phyloP scores from a whole-genome alignment of 352 stramenopile species.

The Globisporangium nunn region DNA sequence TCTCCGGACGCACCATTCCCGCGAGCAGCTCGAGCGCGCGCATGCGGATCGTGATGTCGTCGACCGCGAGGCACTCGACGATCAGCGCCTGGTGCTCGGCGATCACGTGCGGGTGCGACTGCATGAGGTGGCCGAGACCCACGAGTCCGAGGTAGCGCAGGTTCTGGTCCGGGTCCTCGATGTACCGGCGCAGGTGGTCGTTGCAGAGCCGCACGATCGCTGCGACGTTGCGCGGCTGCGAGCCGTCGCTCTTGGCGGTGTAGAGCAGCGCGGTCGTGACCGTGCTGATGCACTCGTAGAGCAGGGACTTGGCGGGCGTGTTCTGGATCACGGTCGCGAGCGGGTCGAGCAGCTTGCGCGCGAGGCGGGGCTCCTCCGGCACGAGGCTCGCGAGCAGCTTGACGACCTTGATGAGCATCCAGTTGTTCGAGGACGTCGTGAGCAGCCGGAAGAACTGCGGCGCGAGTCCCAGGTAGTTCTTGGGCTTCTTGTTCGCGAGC shows the following conservation, averaged over 20 bases:
- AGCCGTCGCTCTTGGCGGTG: conserved; percentile 94
- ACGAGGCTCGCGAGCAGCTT: conserved; percentile 98
- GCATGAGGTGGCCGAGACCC: conserved; percentile 95
- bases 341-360: conserved; percentile 96
- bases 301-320: conserved; percentile 96
- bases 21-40: conserved; percentile 94
- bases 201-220: conserved; percentile 94
- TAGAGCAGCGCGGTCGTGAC: conserved; percentile 96
- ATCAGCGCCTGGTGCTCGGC: conserved; percentile 94
- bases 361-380: conserved; percentile 95
- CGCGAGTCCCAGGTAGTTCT: conserved; percentile 97
- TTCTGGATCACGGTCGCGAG: conserved; percentile 96
- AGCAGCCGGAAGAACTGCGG: conserved; percentile 98
- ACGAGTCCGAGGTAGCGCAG: conserved; percentile 98
- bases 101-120: conserved; percentile 93
- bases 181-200: conserved; percentile 93
- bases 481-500: conserved; percentile 97
- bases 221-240: conserved; percentile 89
- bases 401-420: conserved; percentile 99
- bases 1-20: conserved; percentile 94
- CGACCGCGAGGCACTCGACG: conserved; percentile 94
- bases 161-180: conserved; percentile 98
- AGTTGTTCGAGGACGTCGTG: conserved; percentile 98
- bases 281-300: conserved; percentile 97
- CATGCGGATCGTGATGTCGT: conserved; percentile 98